phyloP scores from a whole-genome alignment of 192 early-diverging fungal species.

The Backusella luteola region DNA sequence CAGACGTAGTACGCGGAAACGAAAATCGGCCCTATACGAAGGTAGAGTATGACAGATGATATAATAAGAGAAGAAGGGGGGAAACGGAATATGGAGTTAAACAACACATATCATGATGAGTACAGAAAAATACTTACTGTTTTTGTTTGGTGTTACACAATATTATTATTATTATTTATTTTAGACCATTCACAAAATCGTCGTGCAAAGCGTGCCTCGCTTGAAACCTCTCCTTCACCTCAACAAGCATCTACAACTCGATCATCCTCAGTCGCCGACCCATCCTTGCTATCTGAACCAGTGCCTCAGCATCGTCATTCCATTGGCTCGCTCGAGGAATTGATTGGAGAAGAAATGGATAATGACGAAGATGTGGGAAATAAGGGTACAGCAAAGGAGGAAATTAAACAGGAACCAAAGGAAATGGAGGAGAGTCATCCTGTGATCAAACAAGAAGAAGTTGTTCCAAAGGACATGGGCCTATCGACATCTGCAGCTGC shows the following conservation, averaged over 20 bases:
- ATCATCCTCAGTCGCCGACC: not conserved
- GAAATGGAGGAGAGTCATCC: not conserved
- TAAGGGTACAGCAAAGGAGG: not conserved
- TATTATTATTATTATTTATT: not conserved
- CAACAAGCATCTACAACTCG: not conserved
- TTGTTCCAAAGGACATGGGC: not conserved
- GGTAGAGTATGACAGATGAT: slow-evolving; percentile 6
- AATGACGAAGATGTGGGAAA: not conserved
- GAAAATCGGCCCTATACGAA: slow-evolving; percentile 19
- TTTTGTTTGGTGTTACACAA: not conserved
- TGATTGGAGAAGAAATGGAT: not conserved
- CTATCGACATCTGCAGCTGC: not conserved
- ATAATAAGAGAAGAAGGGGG: not conserved
- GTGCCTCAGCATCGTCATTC: not conserved
- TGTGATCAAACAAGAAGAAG: not conserved
- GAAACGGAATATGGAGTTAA: not conserved
- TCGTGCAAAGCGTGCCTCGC: slow-evolving; percentile 6
- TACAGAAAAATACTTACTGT: not conserved
- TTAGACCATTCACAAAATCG: slow-evolving; percentile 1
- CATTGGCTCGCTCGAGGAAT: slow-evolving; percentile 8
- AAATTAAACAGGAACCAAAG: not conserved
- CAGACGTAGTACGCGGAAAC: slow-evolving; percentile 21
- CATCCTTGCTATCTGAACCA: not conserved
- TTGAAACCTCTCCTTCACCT: not conserved
- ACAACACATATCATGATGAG: not conserved